Evolutionary conservation across 331 rosid genomes (phyloP).

Genomic region (Rhamnella rubrinervis): DNA sequence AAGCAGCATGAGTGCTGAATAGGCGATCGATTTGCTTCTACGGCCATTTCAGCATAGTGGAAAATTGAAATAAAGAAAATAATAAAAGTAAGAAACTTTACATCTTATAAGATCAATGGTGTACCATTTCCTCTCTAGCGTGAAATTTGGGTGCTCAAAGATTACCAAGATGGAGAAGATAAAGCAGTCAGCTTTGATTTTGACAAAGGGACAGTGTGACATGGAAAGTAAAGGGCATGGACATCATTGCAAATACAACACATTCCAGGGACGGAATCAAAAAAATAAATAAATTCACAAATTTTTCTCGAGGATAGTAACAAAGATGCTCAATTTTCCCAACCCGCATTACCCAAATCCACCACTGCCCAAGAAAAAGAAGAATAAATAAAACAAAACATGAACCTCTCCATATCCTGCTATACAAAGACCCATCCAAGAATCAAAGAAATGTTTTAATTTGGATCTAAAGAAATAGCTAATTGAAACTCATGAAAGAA

Average conservation of each 20-base stretch:
- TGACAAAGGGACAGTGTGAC: neutral
- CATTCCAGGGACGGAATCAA: conserved; percentile 4
- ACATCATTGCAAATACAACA: conserved; percentile 5
- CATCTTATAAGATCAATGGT: neutral
- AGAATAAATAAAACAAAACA: neutral
- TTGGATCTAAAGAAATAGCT: neutral
- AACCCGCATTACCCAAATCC: conserved; percentile 6
- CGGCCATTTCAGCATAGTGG: no score
- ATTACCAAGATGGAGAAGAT: neutral
- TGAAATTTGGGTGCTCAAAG: neutral
- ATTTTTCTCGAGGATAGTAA: neutral
- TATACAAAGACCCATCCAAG: conserved; percentile 29
- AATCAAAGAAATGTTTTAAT: neutral
- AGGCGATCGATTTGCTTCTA: no score
- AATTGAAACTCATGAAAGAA: neutral
- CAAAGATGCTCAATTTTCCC: conserved; percentile 12
- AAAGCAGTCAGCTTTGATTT: neutral
- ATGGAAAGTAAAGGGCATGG: neutral
- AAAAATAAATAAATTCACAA: neutral
- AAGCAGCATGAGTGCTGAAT: no score
- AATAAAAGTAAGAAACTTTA: no score
- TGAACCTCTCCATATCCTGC: neutral
- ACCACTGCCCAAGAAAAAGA: neutral
- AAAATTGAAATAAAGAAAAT: no score
- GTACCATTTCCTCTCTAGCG: neutral